phyloP scores from a whole-genome alignment of 345 rosid species.

The Balakata baccata region DNA sequence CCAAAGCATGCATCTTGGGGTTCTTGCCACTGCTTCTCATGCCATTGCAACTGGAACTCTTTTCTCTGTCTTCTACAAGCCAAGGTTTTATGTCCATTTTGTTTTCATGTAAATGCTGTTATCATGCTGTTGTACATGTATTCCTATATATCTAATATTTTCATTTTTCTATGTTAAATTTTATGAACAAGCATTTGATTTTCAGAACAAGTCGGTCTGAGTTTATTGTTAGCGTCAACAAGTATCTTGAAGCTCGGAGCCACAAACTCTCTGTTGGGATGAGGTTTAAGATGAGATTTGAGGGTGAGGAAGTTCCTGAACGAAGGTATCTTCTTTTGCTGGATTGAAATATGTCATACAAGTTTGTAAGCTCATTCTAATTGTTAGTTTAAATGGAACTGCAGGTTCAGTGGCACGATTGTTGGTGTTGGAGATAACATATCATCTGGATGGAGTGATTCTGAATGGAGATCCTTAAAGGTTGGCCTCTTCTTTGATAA shows the following conservation, averaged over 20 bases:
- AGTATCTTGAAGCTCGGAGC: conserved; percentile 82
- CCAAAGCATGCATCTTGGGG: conserved; percentile 99
- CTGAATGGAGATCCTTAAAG: conserved; percentile 98
- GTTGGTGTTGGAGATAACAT: conserved; percentile 78
- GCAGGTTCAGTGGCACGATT: conserved; percentile 97
- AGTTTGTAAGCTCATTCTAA: conserved; percentile 1
- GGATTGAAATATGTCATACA: conserved; percentile 10
- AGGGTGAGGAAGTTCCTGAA: conserved; percentile 99
- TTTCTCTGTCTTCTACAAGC: conserved; percentile 96
- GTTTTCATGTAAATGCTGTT: background rate
- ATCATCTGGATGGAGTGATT: conserved; percentile 76
- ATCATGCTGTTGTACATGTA: conserved; percentile 8
- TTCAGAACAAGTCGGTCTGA: conserved; percentile 92
- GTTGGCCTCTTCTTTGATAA: conserved; percentile 34
- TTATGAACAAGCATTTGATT: conserved; percentile 25
- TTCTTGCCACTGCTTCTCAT: conserved; percentile 97
- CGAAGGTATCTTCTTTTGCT: conserved; percentile 58
- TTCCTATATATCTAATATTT: background rate
- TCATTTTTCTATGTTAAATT: background rate
- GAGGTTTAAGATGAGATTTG: conserved; percentile 99
- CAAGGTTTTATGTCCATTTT: conserved; percentile 47
- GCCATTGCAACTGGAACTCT: conserved; percentile 86
- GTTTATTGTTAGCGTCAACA: conserved; percentile 89
- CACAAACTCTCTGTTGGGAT: conserved; percentile 89
- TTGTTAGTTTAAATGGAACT: background rate